Conservation (phyloP, 1,284 basidiomycete genomes). For the Cutaneotrichosporon sp. region DNA sequence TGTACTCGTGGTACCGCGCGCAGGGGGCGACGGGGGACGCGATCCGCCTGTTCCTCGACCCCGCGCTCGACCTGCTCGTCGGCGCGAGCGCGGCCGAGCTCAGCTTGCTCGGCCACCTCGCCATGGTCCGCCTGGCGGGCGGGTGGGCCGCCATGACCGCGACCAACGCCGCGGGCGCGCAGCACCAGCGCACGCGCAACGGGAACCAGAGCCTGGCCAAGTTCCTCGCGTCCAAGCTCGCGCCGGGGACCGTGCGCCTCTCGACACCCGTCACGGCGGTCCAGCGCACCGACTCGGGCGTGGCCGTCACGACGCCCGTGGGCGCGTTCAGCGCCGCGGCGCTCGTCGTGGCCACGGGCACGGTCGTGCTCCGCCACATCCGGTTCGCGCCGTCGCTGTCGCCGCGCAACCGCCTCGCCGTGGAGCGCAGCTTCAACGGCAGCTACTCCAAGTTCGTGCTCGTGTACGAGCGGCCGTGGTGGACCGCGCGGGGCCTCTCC, state of each 20-base stretch:
- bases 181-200: constrained; percentile 23
- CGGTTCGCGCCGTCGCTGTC: constrained; percentile 16
- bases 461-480: constrained; percentile 20
- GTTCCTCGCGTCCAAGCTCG: constrained; percentile 16
- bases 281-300: background rate
- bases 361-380: constrained; percentile 10
- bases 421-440: constrained; percentile 16
- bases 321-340: constrained; percentile 5
- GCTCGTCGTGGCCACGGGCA: constrained; percentile 7
- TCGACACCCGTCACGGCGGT: constrained; percentile 3
- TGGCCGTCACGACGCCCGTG: background rate
- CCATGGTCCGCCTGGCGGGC: constrained; percentile 6
- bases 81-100: constrained; percentile 14
- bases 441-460: constrained; percentile 20
- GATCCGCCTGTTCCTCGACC: constrained; percentile 3
- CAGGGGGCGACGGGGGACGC: constrained; percentile 1
- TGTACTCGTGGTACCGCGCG: background rate
- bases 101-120: constrained; percentile 11
- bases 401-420: constrained; percentile 5
- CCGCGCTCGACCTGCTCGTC: background rate
- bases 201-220: constrained; percentile 19
- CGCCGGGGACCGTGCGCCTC: constrained; percentile 14
- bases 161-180: constrained; percentile 12
- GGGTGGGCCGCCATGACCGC: constrained; percentile 9
- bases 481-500: constrained; percentile 15